Conservation (phyloP, 2,329 filamentous ascomycete species). For the Aspergillus sp. region DNA sequence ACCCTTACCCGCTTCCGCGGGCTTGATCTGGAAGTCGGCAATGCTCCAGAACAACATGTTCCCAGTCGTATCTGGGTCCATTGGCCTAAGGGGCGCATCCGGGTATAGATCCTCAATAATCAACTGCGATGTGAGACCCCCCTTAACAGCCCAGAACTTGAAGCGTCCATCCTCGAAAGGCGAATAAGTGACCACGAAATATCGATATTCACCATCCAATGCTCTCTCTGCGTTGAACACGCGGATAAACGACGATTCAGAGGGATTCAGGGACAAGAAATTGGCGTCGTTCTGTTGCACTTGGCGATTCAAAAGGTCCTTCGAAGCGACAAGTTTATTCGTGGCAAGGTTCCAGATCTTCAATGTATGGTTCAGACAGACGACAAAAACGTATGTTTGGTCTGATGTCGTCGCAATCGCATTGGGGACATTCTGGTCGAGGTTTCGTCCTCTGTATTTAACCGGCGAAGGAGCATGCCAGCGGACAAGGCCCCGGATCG, state of each 20-base stretch:
- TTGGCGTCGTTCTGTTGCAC: slow-evolving; percentile 60
- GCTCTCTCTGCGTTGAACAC: slow-evolving; percentile 55
- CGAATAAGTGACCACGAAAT: slow-evolving; percentile 73
- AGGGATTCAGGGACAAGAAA: slow-evolving; percentile 73
- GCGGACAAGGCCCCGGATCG: slow-evolving; percentile 41
- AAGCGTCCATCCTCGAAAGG: slow-evolving; percentile 83
- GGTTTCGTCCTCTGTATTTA: slow-evolving; percentile 33
- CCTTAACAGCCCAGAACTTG: slow-evolving; percentile 80
- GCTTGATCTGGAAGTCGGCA: slow-evolving; percentile 64
- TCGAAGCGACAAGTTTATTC: slow-evolving; percentile 67
- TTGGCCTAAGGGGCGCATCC: slow-evolving; percentile 57
- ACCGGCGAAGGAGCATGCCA: slow-evolving; percentile 39
- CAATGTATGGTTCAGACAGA: slow-evolving; percentile 82
- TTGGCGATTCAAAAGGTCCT: slow-evolving; percentile 67
- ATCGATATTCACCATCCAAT: slow-evolving; percentile 42
- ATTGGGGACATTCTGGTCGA: slow-evolving; percentile 39
- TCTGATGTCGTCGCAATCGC: slow-evolving; percentile 41
- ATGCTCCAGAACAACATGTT: slow-evolving; percentile 68
- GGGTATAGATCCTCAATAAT: slow-evolving; percentile 67
- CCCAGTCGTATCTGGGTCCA: slow-evolving; percentile 54
- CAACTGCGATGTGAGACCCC: slow-evolving; percentile 50
- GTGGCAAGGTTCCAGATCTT: slow-evolving; percentile 84
- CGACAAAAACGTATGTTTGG: slow-evolving; percentile 58
- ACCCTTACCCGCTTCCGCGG: slow-evolving; percentile 45
- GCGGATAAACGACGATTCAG: slow-evolving; percentile 68